These are phyloP conservation scores for Emmonsiellopsis sp. DNA, from an alignment of 2,329 filamentous ascomycete species.

Conservation along the genomic window DNA sequence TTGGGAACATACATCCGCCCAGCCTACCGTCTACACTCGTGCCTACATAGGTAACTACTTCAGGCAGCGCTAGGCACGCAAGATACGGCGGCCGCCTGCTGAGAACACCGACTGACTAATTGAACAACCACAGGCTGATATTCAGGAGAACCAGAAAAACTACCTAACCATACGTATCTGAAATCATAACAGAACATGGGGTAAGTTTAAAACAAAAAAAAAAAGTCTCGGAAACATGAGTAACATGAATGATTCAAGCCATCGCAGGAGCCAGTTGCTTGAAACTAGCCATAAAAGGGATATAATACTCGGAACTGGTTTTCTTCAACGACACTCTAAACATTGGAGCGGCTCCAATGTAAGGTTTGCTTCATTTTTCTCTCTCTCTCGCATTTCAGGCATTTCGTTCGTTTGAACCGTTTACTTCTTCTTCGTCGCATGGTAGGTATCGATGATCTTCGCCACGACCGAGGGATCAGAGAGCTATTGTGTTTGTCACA, in stretches of 20 bases:
- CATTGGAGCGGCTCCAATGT: neutral
- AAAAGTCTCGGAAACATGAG: neutral
- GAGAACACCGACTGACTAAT: neutral
- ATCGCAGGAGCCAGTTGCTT: neutral
- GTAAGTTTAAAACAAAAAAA: neutral
- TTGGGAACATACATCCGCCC: no score
- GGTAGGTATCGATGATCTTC: slow-evolving; percentile 77
- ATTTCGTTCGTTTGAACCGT: neutral
- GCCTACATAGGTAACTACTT: no score
- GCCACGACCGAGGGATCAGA: slow-evolving; percentile 83
- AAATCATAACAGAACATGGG: neutral
- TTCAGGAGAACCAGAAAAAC: neutral
- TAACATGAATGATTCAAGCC: neutral
- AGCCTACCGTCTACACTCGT: no score
- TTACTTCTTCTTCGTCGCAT: slow-evolving; percentile 39
- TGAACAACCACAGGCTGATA: neutral
- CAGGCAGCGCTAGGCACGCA: no score
- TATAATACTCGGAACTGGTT: neutral
- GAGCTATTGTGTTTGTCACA: slow-evolving; percentile 43
- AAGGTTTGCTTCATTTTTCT: neutral
- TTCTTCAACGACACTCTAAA: neutral
- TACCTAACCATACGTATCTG: slow-evolving; percentile 1
- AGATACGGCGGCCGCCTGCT: neutral
- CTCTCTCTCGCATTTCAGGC: neutral
- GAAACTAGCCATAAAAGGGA: neutral